Evolutionary conservation across 192 early-diverging fungal species (phyloP).

Genomic region (Rhizoclosmatium sp.): DNA sequence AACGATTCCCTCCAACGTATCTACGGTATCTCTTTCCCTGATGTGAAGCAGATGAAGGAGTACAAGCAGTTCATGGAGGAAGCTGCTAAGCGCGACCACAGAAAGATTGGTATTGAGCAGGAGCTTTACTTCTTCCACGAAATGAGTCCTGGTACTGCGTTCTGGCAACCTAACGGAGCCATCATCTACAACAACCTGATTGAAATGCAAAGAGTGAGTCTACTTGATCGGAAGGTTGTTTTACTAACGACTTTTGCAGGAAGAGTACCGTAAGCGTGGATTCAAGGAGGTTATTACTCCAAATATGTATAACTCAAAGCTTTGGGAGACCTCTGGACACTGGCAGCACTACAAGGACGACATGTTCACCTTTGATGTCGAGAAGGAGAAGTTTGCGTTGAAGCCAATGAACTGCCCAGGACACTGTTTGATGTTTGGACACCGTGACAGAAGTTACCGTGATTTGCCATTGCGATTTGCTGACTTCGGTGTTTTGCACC

Average conservation of each 20-base stretch:
- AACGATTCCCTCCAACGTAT: conserved; percentile 99
- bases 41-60: conserved; percentile 96
- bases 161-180: conserved; percentile 96
- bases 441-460: conserved; percentile 92
- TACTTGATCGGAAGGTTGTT: background rate
- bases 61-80: conserved; percentile 96
- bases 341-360: conserved; percentile 95
- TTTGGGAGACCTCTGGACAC: conserved; percentile 97
- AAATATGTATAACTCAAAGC: conserved; percentile 98
- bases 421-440: conserved; percentile 96
- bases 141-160: conserved; percentile 89
- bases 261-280: conserved; percentile 89
- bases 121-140: conserved; percentile 99
- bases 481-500: conserved; percentile 98
- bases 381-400: conserved; percentile 96
- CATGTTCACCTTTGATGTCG: conserved; percentile 95
- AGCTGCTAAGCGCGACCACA: conserved; percentile 95
- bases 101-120: conserved; percentile 96
- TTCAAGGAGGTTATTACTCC: conserved; percentile 97
- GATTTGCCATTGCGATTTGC: conserved; percentile 95
- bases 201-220: conserved; percentile 80
- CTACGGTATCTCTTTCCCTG: conserved; percentile 99
- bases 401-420: conserved; percentile 99
- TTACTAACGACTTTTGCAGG: conserved; percentile 17
- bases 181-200: conserved; percentile 96